Evolutionary conservation across 805 yeast species (phyloP).

Genomic region (Deakozyma indianensis): DNA sequence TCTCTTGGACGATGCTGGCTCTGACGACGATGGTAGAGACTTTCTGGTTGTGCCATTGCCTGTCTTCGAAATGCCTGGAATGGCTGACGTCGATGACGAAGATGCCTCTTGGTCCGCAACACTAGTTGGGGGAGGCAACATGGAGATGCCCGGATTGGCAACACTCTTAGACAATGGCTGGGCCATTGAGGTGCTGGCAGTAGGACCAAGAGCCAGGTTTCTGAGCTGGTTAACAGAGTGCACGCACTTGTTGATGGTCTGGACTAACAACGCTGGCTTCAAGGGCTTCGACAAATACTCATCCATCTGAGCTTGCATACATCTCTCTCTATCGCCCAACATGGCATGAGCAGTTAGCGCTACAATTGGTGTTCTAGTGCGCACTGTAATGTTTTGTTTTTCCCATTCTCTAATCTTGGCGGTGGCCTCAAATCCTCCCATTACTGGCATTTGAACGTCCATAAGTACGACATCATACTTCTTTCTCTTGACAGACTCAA

Average conservation of each 20-base stretch:
- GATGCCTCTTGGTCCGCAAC: no score
- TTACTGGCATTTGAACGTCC: constrained; percentile 94
- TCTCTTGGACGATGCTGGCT: background rate
- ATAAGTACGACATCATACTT: constrained; percentile 70
- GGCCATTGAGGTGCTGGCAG: constrained; percentile 5
- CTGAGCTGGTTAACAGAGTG: constrained; percentile 30
- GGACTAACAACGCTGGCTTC: constrained; percentile 69
- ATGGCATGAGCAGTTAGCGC: constrained; percentile 89
- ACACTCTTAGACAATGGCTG: background rate
- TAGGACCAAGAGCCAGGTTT: constrained; percentile 23
- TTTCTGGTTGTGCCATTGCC: background rate
- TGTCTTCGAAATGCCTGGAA: no score
- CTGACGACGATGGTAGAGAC: background rate
- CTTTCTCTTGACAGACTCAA: constrained; percentile 53
- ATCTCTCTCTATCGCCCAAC: constrained; percentile 83
- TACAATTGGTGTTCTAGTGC: constrained; percentile 72
- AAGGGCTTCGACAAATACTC: constrained; percentile 81
- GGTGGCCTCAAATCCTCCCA: constrained; percentile 92
- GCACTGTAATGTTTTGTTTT: constrained; percentile 55
- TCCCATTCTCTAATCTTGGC: constrained; percentile 82
- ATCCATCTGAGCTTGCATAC: constrained; percentile 83
- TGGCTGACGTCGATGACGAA: no score
- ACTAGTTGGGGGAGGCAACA: background rate
- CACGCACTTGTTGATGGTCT: constrained; percentile 73
- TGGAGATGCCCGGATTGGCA: background rate